Percentiles rank a stretch among this genome's conserved stretches.
These are phyloP conservation scores for Passiflora organensis DNA, from an alignment of 345 rosid genomes.

Conservation along the genomic window DNA sequence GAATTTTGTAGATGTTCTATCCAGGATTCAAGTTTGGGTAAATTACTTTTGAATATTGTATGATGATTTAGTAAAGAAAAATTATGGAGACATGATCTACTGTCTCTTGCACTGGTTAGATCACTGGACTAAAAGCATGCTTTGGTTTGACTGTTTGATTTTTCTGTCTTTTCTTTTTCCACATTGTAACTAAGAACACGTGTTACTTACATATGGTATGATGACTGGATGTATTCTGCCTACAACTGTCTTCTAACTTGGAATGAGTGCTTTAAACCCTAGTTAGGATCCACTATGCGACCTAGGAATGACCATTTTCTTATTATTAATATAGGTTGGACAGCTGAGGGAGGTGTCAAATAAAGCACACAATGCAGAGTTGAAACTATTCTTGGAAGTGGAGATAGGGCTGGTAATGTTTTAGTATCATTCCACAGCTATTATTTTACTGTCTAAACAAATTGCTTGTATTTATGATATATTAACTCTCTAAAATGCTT, in stretches of 20 bases:
- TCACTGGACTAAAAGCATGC: background rate
- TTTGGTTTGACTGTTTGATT: no score
- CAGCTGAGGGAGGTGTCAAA: slow-evolving; percentile 79
- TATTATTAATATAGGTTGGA: slow-evolving; percentile 61
- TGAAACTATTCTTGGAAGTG: slow-evolving; percentile 85
- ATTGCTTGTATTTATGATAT: background rate
- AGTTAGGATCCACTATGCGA: background rate
- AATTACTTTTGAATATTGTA: background rate
- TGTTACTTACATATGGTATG: background rate
- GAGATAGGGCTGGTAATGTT: slow-evolving; percentile 64
- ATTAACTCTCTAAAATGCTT: slow-evolving; percentile 2
- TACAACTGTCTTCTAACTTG: background rate
- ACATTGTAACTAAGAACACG: background rate
- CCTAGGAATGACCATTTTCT: background rate
- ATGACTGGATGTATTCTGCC: no score
- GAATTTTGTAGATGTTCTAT: no score
- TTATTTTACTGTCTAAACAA: background rate
- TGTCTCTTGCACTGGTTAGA: background rate
- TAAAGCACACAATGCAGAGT: slow-evolving; percentile 70
- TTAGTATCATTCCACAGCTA: background rate
- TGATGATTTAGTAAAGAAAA: background rate
- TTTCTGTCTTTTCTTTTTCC: no score
- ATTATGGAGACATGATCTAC: background rate
- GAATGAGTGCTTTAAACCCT: background rate
- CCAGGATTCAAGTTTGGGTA: no score